Percentiles rank a stretch among this genome's conserved stretches.
phyloP scores from a whole-genome alignment of 1,139 yeast species.

The Suhomyces panamericanus region DNA sequence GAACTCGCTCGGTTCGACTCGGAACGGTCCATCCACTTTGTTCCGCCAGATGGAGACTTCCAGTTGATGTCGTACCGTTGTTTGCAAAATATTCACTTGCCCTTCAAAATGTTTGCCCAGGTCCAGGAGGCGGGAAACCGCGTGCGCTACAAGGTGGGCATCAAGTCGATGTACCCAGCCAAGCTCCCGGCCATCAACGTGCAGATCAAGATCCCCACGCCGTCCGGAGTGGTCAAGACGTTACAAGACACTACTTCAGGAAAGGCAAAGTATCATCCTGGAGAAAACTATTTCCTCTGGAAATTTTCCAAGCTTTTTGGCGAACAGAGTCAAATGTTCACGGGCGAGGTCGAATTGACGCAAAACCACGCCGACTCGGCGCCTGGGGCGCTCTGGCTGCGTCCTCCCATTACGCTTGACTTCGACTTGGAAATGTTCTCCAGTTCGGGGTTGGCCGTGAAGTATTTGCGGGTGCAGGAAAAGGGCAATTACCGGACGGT shows the following conservation, averaged over 20 bases:
- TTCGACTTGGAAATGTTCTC: conserved; percentile 78
- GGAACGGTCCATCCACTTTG: conserved; percentile 66
- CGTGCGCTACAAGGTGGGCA: conserved; percentile 57
- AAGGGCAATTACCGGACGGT: conserved; percentile 66
- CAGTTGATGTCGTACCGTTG: conserved; percentile 78
- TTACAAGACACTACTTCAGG: conserved; percentile 58
- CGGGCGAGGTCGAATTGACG: conserved; percentile 51
- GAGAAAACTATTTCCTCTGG: conserved; percentile 70
- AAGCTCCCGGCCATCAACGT: conserved; percentile 70
- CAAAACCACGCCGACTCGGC: conserved; percentile 18
- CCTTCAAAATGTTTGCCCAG: conserved; percentile 68
- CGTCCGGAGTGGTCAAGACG: conserved; percentile 58
- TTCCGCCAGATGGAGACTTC: conserved; percentile 92
- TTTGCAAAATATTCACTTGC: conserved; percentile 59
- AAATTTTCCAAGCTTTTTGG: conserved; percentile 69
- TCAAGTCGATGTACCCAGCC: conserved; percentile 63
- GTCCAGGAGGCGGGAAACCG: conserved; percentile 54
- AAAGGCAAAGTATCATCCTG: conserved; percentile 65
- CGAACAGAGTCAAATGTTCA: conserved; percentile 57
- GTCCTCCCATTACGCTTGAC: conserved; percentile 75
- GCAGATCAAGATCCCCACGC: conserved; percentile 65
- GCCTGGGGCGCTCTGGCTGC: conserved; percentile 51
- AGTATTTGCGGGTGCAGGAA: conserved; percentile 71
- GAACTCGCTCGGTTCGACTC: conserved; percentile 66
- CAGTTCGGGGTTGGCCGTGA: conserved; percentile 73